phyloP scores from a whole-genome alignment of 106 monocot genomes.

The Posidonia australis region DNA sequence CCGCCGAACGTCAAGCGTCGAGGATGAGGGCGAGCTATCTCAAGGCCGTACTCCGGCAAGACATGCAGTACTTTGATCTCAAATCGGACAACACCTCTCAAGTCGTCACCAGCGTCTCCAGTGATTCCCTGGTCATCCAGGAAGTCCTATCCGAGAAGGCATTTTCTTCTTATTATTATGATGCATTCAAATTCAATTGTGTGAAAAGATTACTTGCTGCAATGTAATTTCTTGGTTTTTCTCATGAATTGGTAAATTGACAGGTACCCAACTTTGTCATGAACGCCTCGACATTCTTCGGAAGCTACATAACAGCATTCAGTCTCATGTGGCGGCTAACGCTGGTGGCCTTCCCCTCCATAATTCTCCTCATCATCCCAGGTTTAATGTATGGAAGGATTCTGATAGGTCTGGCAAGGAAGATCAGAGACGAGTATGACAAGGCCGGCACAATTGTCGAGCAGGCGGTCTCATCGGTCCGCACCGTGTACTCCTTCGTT shows the following conservation, averaged over 20 bases:
- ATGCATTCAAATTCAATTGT: too few relatives aligned
- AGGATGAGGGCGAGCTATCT: constrained; percentile 47
- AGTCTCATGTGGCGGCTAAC: constrained; percentile 54
- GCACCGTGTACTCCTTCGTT: constrained; percentile 76
- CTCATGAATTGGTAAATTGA: background rate
- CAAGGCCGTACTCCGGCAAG: constrained; percentile 45
- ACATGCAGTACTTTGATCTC: constrained; percentile 53
- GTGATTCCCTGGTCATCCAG: constrained; percentile 54
- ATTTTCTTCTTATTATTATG: background rate
- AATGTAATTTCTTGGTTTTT: too few relatives aligned
- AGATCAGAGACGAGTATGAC: constrained; percentile 49
- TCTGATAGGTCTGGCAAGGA: constrained; percentile 38
- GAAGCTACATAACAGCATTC: constrained; percentile 52
- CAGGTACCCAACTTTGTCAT: constrained; percentile 53
- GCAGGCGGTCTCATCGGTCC: constrained; percentile 63
- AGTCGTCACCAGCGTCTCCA: constrained; percentile 60
- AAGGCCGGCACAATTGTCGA: constrained; percentile 56
- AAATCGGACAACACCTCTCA: constrained; percentile 23
- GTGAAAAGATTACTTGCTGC: too few relatives aligned
- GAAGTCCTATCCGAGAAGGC: constrained; percentile 66
- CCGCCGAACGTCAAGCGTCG: constrained; percentile 45
- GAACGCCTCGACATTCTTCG: constrained; percentile 43
- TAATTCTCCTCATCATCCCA: constrained; percentile 61
- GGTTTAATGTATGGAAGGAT: constrained; percentile 68
- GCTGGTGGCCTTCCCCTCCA: constrained; percentile 42